Conservation (phyloP, 2,329 filamentous ascomycete genomes). For the Talaromyces verruculosus region DNA sequence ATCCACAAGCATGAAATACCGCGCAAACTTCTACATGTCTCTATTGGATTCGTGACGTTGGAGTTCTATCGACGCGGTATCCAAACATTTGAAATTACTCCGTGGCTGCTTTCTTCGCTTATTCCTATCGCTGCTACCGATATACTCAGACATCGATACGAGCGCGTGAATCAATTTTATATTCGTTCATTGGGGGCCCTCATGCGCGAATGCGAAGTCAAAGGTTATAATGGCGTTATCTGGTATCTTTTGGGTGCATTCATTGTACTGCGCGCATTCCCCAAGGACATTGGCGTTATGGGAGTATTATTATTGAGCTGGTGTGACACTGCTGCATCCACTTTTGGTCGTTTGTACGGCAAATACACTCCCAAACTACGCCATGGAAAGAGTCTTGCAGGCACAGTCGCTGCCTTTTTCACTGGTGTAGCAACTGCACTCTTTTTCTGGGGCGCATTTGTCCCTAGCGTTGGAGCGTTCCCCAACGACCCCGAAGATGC, state of each 20-base stretch:
- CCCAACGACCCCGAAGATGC: slow-evolving; percentile 66
- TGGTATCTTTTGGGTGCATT: slow-evolving; percentile 93
- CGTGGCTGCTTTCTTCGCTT: slow-evolving; percentile 75
- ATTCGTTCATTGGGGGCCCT: slow-evolving; percentile 80
- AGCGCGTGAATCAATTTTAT: slow-evolving; percentile 81
- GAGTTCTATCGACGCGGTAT: slow-evolving; percentile 79
- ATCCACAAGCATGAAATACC: slow-evolving; percentile 97
- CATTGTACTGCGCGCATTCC: slow-evolving; percentile 79
- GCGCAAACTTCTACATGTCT: slow-evolving; percentile 88
- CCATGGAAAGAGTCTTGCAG: slow-evolving; percentile 86
- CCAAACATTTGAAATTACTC: slow-evolving; percentile 75
- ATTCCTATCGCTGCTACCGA: slow-evolving; percentile 83
- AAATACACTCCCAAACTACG: slow-evolving; percentile 83
- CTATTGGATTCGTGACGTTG: slow-evolving; percentile 90
- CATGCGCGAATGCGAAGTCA: slow-evolving; percentile 95
- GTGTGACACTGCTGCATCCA: slow-evolving; percentile 97
- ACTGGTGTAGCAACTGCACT: slow-evolving; percentile 80
- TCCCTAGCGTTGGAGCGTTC: slow-evolving; percentile 65
- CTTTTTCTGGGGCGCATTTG: slow-evolving; percentile 85
- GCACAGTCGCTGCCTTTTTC: slow-evolving; percentile 77
- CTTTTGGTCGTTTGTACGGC: slow-evolving; percentile 86
- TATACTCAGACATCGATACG: slow-evolving; percentile 76
- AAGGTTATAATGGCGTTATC: slow-evolving; percentile 94
- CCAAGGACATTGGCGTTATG: slow-evolving; percentile 90
- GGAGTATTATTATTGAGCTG: slow-evolving; percentile 87